phyloP scores from a whole-genome alignment of 1,139 yeast genomes.

The Insectozyma bohioensis region DNA sequence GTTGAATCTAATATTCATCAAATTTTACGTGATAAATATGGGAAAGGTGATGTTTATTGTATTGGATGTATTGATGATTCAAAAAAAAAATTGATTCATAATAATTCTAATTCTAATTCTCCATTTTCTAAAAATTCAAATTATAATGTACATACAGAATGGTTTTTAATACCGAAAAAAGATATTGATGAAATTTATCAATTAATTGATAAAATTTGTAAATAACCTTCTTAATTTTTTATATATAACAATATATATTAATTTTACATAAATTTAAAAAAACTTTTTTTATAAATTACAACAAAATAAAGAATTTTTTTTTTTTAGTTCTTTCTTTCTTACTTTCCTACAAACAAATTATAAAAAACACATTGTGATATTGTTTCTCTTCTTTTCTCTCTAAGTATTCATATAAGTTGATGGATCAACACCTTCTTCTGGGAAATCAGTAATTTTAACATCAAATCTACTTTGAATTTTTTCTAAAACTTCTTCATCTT shows the following conservation, averaged over 20 bases:
- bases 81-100: constrained; percentile 3
- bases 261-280: constrained; percentile 5
- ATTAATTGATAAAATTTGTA: constrained; percentile 36
- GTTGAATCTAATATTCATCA: constrained; percentile 46
- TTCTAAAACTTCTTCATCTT: constrained; percentile 86
- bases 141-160: constrained; percentile 51
- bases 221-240: too few species aligned
- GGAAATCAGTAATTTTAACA: constrained; percentile 91
- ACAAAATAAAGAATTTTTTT: too few species aligned
- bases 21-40: constrained; percentile 33
- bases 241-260: constrained; percentile 2
- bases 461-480: constrained; percentile 97
- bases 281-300: constrained; percentile 1
- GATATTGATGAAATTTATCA: constrained; percentile 38
- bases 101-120: constrained; percentile 3
- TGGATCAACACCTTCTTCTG: constrained; percentile 98
- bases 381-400: constrained; percentile 8
- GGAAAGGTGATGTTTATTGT: constrained; percentile 45
- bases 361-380: too few species aligned
- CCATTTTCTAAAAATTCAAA: constrained; percentile 10
- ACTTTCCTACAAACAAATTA: too few species aligned
- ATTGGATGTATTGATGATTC: constrained; percentile 28
- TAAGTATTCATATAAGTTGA: constrained; percentile 97
- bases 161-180: constrained; percentile 55
- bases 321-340: too few species aligned